phyloP scores from a whole-genome alignment of 441 rosid species.

The Lepidium campestre region DNA sequence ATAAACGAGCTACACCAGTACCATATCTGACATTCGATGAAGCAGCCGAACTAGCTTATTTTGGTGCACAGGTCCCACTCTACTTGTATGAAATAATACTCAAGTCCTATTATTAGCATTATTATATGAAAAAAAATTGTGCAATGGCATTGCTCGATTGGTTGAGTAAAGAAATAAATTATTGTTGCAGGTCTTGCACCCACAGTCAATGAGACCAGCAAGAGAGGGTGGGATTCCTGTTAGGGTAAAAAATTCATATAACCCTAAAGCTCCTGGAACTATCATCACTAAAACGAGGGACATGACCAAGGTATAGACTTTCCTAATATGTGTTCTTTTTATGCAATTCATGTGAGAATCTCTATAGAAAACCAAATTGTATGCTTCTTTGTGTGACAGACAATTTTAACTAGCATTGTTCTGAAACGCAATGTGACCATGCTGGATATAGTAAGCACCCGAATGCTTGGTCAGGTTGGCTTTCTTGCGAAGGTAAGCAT shows the following conservation, averaged over 20 bases:
- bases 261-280: slow-evolving; percentile 89
- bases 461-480: slow-evolving; percentile 95
- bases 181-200: slow-evolving; percentile 72
- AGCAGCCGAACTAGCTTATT: slow-evolving; percentile 97
- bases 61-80: slow-evolving; percentile 78
- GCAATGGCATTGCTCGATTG: not conserved
- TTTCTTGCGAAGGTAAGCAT: slow-evolving; percentile 78
- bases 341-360: slow-evolving; percentile 6
- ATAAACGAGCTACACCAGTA: slow-evolving; percentile 64
- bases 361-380: not conserved
- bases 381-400: slow-evolving; percentile 39
- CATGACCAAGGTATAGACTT: slow-evolving; percentile 68
- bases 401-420: slow-evolving; percentile 86
- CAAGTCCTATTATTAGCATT: not conserved
- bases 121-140: not conserved
- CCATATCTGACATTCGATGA: slow-evolving; percentile 84
- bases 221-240: slow-evolving; percentile 91
- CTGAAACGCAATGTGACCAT: slow-evolving; percentile 84
- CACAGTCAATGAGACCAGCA: slow-evolving; percentile 96
- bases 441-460: slow-evolving; percentile 90
- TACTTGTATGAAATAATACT: not conserved
- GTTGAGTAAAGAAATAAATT: not conserved
- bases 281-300: slow-evolving; percentile 73
- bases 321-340: not conserved
- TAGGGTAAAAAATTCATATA: slow-evolving; percentile 87